Evolutionary conservation across 1,284 basidiomycete species (phyloP).

Genomic region (Puccinia brachypodii): DNA sequence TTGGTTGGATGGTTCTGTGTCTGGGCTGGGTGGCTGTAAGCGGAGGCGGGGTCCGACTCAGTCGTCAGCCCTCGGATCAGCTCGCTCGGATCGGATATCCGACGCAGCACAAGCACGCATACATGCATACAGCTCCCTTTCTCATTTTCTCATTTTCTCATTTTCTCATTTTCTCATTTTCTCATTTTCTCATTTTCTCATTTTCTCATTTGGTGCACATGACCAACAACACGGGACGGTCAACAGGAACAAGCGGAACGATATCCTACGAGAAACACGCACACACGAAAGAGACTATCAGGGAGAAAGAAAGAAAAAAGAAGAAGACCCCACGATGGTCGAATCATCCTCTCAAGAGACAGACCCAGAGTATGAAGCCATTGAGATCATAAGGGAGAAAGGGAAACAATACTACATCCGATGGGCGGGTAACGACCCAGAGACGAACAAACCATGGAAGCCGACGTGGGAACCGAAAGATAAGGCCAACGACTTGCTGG

Average conservation of each 20-base stretch:
- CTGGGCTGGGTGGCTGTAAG: too few species aligned
- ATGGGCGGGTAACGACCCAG: slow-evolving; percentile 29
- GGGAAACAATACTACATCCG: neutral
- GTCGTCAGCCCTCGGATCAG: too few species aligned
- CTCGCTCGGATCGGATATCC: too few species aligned
- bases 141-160: too few species aligned
- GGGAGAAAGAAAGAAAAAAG: neutral
- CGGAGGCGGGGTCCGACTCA: too few species aligned
- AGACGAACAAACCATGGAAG: slow-evolving; percentile 17
- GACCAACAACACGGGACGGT: too few species aligned
- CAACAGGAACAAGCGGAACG: neutral
- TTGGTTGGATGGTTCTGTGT: too few species aligned
- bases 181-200: too few species aligned
- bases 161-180: too few species aligned
- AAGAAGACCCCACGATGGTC: neutral
- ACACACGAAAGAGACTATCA: neutral
- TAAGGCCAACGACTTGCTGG: neutral
- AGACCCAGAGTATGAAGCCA: slow-evolving; percentile 1
- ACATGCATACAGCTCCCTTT: too few species aligned
- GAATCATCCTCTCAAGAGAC: slow-evolving; percentile 16
- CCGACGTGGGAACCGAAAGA: slow-evolving; percentile 20
- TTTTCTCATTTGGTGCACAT: too few species aligned
- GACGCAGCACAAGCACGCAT: too few species aligned
- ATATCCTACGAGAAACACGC: neutral
- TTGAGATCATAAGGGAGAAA: slow-evolving; percentile 20